These are phyloP conservation scores for Penicillium sclerotigenum DNA, from an alignment of 2,329 filamentous ascomycete genomes.

Conservation along the genomic window DNA sequence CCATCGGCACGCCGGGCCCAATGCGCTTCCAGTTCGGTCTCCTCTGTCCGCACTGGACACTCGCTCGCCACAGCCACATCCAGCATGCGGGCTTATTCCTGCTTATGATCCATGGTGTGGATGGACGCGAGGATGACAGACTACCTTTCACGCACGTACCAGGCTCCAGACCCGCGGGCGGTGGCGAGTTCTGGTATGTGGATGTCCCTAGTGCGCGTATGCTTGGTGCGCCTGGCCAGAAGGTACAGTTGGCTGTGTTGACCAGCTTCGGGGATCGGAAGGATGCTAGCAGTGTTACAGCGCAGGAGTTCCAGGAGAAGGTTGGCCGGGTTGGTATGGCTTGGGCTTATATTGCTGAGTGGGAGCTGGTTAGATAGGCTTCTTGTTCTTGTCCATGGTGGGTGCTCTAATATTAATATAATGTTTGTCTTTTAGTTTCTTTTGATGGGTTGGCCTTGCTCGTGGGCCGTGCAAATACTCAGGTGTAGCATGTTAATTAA, in stretches of 20 bases:
- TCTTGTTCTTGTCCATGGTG: not conserved
- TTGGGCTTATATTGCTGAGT: conserved; percentile 53
- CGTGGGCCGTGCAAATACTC: not conserved
- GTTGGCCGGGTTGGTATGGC: conserved; percentile 48
- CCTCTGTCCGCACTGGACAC: conserved; percentile 77
- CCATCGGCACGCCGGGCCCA: conserved; percentile 54
- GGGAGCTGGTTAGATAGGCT: conserved; percentile 48
- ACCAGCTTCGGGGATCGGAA: conserved; percentile 49
- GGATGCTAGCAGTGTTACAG: conserved; percentile 53
- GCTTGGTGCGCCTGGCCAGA: conserved; percentile 67
- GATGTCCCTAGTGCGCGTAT: conserved; percentile 64
- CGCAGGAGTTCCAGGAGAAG: conserved; percentile 48
- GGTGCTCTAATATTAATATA: not conserved
- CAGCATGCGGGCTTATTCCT: conserved; percentile 63
- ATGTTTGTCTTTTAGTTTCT: not conserved
- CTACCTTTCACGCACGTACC: conserved; percentile 60
- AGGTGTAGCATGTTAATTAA: not conserved
- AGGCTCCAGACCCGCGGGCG: conserved; percentile 49
- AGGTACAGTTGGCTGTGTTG: conserved; percentile 63
- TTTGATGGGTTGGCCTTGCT: not conserved
- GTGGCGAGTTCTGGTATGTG: conserved; percentile 76
- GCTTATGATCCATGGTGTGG: conserved; percentile 62
- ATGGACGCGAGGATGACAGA: conserved; percentile 65
- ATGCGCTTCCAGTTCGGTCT: conserved; percentile 79
- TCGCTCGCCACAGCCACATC: conserved; percentile 58